Evolutionary conservation across 495 filamentous ascomycete species (phyloP).

Genomic region (Penicillium lagena): DNA sequence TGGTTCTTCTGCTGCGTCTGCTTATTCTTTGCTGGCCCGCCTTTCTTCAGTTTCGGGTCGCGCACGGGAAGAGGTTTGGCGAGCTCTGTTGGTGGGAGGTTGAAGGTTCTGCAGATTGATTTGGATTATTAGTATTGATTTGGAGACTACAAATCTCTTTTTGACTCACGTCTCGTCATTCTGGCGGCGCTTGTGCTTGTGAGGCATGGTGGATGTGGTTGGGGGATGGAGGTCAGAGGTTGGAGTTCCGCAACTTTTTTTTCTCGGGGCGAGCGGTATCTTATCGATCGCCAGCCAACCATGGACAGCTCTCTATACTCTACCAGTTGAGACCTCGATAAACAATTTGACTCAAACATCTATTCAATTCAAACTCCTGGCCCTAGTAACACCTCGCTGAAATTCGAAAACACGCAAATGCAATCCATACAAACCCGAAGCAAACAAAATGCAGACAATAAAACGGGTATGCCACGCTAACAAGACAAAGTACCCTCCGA

Average conservation of each 20-base stretch:
- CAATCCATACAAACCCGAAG: slow-evolving; percentile 7
- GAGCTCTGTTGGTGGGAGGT: slow-evolving; percentile 67
- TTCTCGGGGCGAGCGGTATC: neutral
- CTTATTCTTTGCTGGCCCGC: slow-evolving; percentile 18
- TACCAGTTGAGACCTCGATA: neutral
- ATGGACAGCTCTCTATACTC: neutral
- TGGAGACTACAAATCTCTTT: neutral
- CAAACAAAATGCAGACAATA: slow-evolving; percentile 5
- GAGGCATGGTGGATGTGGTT: slow-evolving; percentile 57
- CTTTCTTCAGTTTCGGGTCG: slow-evolving; percentile 20
- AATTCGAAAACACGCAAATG: too few species aligned
- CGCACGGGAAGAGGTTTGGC: slow-evolving; percentile 64
- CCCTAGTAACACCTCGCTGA: too few species aligned
- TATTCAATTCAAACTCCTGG: too few species aligned
- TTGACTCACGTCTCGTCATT: slow-evolving; percentile 35
- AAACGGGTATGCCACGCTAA: slow-evolving; percentile 23
- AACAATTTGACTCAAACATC: too few species aligned
- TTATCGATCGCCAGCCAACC: slow-evolving; percentile 4
- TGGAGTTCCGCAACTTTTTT: slow-evolving; percentile 19
- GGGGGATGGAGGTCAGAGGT: slow-evolving; percentile 6
- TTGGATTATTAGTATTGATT: neutral
- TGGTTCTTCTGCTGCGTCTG: slow-evolving; percentile 2
- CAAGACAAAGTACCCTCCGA: slow-evolving; percentile 10
- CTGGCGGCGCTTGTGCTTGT: slow-evolving; percentile 69
- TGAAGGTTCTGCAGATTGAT: slow-evolving; percentile 41